A percentile compares a stretch with the other conserved stretches of the same genome.
Evolutionary conservation across 805 yeast genomes (phyloP).

Genomic region (Candida peoriensis): DNA sequence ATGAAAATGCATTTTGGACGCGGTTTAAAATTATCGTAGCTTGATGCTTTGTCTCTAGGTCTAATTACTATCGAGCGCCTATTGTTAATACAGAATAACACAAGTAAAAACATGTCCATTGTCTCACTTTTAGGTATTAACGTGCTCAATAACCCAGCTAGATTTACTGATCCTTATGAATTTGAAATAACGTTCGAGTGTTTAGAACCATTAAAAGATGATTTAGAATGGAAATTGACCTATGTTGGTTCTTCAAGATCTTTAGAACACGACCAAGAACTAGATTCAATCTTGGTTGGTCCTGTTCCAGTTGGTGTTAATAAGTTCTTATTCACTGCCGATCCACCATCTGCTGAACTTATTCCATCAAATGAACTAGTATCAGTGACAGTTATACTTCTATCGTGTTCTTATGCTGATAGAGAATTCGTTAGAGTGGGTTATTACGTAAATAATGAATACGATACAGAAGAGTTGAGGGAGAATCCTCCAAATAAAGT

Average conservation of each 20-base stretch:
- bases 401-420: conserved; percentile 90
- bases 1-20: no score
- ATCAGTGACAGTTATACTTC: conserved; percentile 86
- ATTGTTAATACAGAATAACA: no score
- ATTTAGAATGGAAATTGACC: conserved; percentile 94
- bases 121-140: conserved; percentile 89
- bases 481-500: conserved; percentile 93
- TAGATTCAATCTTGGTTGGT: conserved; percentile 95
- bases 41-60: no score
- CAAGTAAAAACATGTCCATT: conserved; percentile 78
- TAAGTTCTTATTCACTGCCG: conserved; percentile 88
- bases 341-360: conserved; percentile 93
- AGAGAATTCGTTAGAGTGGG: conserved; percentile 96
- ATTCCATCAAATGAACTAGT: conserved; percentile 96
- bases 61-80: no score
- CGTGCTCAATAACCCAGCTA: conserved; percentile 92
- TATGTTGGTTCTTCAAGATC: conserved; percentile 96
- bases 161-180: conserved; percentile 88
- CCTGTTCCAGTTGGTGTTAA: conserved; percentile 98
- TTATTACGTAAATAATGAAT: conserved; percentile 95
- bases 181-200: conserved; percentile 98
- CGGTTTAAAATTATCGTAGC: no score
- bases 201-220: conserved; percentile 77
- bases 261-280: conserved; percentile 92
- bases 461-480: conserved; percentile 86